Conservation (phyloP, 2,329 filamentous ascomycete genomes). For the Thermothelomyces thermophilus region DNA sequence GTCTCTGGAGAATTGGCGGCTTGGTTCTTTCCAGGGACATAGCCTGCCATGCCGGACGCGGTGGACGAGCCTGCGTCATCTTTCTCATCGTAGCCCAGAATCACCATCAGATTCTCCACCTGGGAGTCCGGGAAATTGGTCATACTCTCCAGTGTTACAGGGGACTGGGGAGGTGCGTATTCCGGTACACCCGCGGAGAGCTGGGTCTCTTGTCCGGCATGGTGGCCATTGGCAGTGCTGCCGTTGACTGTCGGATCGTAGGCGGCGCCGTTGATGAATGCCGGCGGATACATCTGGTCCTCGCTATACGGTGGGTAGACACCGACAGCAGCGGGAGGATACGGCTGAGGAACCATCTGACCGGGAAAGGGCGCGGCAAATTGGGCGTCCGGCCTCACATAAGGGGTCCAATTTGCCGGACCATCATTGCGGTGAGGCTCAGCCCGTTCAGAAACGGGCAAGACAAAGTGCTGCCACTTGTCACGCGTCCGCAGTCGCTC, state of each 20-base stretch:
- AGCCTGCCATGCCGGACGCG: conserved; percentile 13
- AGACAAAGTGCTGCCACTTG: conserved; percentile 74
- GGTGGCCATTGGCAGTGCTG: conserved; percentile 34
- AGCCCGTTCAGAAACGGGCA: conserved; percentile 65
- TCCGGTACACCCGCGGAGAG: conserved; percentile 59
- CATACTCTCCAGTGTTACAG: conserved; percentile 28
- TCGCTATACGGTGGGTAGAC: conserved; percentile 26
- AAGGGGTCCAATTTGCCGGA: conserved; percentile 36
- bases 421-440: conserved; percentile 68
- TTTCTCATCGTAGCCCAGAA: conserved; percentile 21
- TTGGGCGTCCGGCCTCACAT: conserved; percentile 21
- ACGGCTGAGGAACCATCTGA: conserved; percentile 21
- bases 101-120: conserved; percentile 28
- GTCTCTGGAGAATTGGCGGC: not conserved
- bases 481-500: conserved; percentile 71
- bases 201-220: conserved; percentile 39
- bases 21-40: conserved; percentile 10
- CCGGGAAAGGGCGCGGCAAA: conserved; percentile 25
- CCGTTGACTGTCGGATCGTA: conserved; percentile 29
- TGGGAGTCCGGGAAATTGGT: conserved; percentile 30
- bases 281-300: conserved; percentile 28
- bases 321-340: conserved; percentile 24
- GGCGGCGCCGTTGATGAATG: conserved; percentile 29
- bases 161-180: conserved; percentile 42
- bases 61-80: not conserved